Conservation (phyloP, 176 grass and related monocot genomes). For the Oryza officinalis region DNA sequence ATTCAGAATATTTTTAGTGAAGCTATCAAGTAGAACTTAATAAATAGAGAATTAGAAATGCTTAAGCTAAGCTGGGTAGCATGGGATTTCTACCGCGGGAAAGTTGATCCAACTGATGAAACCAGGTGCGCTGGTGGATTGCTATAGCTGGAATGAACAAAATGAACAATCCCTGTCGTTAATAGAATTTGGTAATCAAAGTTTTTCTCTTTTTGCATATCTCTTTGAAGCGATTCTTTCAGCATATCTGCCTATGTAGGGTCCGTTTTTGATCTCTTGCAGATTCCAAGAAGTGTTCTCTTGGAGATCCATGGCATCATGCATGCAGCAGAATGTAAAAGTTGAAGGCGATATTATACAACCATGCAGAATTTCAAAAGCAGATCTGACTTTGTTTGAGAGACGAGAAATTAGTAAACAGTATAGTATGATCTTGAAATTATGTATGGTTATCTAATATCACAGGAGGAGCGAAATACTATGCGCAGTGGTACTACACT, state of each 20-base stretch:
- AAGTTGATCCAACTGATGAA: background rate
- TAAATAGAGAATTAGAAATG: constrained; percentile 7
- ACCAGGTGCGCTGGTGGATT: background rate
- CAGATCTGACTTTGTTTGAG: too few relatives aligned
- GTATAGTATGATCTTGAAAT: too few relatives aligned
- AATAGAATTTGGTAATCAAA: background rate
- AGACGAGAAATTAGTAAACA: too few relatives aligned
- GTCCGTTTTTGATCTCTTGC: background rate
- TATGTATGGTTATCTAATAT: too few relatives aligned
- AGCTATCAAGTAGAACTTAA: background rate
- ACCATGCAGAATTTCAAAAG: too few relatives aligned
- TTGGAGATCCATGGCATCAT: background rate
- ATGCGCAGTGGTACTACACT: too few relatives aligned
- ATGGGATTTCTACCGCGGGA: background rate
- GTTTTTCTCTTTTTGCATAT: constrained; percentile 9
- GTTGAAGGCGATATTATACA: too few relatives aligned
- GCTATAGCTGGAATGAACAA: constrained; percentile 4
- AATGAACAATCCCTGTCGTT: background rate
- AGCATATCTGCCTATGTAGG: background rate
- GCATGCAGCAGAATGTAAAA: background rate
- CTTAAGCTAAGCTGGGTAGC: constrained; percentile 17
- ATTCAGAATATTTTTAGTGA: background rate
- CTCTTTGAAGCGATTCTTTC: constrained; percentile 8
- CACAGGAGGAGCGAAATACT: too few relatives aligned
- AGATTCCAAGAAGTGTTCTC: background rate